Conservation (phyloP, 768 basidiomycete genomes). For the Xanthoconium stramineum region DNA sequence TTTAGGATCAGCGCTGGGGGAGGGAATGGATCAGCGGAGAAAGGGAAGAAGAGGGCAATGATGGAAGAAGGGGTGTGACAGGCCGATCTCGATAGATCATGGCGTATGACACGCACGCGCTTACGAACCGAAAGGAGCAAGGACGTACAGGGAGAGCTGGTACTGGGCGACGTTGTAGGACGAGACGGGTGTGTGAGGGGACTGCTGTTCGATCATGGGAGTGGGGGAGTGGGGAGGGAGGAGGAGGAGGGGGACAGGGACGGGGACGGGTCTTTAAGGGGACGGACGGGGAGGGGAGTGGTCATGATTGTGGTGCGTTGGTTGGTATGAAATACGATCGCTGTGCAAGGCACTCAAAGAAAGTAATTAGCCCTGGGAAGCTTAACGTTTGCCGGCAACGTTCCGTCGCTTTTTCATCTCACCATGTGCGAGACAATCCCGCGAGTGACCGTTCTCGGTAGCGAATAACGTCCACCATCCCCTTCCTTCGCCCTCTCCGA, state of each 20-base stretch:
- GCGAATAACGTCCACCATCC: constrained; percentile 33
- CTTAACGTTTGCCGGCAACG: constrained; percentile 33
- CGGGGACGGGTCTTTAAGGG: constrained; percentile 21
- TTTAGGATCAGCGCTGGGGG: constrained; percentile 39
- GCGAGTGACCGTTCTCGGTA: constrained; percentile 35
- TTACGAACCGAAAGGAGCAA: constrained; percentile 15
- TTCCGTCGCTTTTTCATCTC: constrained; percentile 28
- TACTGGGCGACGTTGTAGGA: constrained; percentile 63
- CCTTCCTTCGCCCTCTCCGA: neutral
- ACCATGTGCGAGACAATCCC: constrained; percentile 27
- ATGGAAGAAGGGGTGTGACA: constrained; percentile 18
- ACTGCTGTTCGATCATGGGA: constrained; percentile 57
- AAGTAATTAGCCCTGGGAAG: constrained; percentile 35
- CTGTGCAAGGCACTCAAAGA: constrained; percentile 33
- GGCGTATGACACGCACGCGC: constrained; percentile 29
- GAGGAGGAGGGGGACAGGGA: neutral
- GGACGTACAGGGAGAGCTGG: constrained; percentile 55
- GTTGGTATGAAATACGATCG: constrained; percentile 31
- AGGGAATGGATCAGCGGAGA: constrained; percentile 13
- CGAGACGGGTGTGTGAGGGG: constrained; percentile 42
- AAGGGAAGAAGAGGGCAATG: neutral
- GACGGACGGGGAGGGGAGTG: constrained; percentile 2
- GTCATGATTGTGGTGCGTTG: neutral
- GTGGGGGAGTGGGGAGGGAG: neutral
- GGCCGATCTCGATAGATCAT: constrained; percentile 32